Evolutionary conservation across 2,329 filamentous ascomycete genomes (phyloP).

Genomic region (Penicillium frequentans): DNA sequence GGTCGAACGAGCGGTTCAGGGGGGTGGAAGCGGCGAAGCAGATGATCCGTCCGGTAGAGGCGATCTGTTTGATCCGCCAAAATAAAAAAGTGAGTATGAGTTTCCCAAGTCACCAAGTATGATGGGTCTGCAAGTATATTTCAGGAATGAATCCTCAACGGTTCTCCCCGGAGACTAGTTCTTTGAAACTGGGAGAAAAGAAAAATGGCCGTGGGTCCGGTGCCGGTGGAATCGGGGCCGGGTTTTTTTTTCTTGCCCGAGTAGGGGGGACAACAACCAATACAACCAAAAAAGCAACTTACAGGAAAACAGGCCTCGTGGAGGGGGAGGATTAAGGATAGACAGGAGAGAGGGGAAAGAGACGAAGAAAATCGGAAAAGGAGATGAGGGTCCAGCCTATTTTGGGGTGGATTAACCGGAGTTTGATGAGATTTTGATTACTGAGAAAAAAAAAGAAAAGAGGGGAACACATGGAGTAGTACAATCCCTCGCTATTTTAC

Average conservation of each 20-base stretch:
- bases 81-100: constrained; percentile 15
- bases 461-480: neutral
- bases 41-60: constrained; percentile 27
- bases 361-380: constrained; percentile 17
- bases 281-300: constrained; percentile 17
- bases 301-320: constrained; percentile 25
- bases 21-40: constrained; percentile 20
- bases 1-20: constrained; percentile 22
- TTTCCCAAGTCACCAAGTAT: neutral
- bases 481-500: neutral
- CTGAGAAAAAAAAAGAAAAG: neutral
- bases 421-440: neutral
- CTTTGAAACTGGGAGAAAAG: neutral
- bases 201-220: constrained; percentile 17
- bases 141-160: neutral
- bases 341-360: constrained; percentile 14
- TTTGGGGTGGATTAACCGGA: constrained; percentile 9
- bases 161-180: neutral
- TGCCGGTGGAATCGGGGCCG: constrained; percentile 14
- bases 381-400: constrained; percentile 20
- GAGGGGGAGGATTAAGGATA: constrained; percentile 26
- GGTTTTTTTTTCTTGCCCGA: constrained; percentile 6
- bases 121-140: neutral
- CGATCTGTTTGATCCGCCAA: constrained; percentile 20
- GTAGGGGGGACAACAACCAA: neutral